Base-by-base conservation (phyloP, 2,329 filamentous ascomycete genomes). In the Rasamsonia emersonii region DNA sequence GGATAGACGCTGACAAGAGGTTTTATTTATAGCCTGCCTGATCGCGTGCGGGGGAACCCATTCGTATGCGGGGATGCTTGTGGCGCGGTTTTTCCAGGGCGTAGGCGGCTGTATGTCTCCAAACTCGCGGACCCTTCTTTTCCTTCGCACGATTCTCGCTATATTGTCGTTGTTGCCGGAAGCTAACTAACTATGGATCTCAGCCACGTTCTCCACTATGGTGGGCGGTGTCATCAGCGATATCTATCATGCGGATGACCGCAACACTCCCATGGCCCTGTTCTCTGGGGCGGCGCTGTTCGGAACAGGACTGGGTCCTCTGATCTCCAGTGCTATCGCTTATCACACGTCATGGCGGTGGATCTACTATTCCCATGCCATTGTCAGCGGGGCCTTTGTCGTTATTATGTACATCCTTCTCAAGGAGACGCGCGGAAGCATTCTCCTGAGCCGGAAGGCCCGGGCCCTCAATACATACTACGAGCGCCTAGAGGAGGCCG, bases 141-240 rank as follows among this genome's bases (percentile, higher is more conserved):
- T 23, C 11, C 2, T 8, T 9, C 15, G 13, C 1, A 16, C 16
- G 9, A 16, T 28, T 13, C 21, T 21, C 0, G 49, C 47, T 0
- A 31, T 55, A 21, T 16, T 23, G 9, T 9, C 9, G 13, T 18
- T 21, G 9, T 8, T 14, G 37, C 20, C 5, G 15, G 9, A 27
- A 19, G 37, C 29, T 16, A 11, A 16, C 20, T 7, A 11, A 15
- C 13, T 17, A 5, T 28, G 30, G 15, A n/a, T 29, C 10, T 7
- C 16, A 63, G 59, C 53, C 19, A 77, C 73, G 0, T 93, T 93
- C 51, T 86, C 81, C 26, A 91, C 85, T 14, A 88, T 94, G 71
- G 81, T 93, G 0, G 88, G 88, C n/a, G 88, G 88, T 3, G 82
- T 95, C 3, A 80, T 95, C 24, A 81, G 82, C 30, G 88, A 95